Percentiles rank a stretch among this genome's conserved stretches.
Conservation (phyloP, 495 filamentous ascomycete species). For the Daldinia decipiens region DNA sequence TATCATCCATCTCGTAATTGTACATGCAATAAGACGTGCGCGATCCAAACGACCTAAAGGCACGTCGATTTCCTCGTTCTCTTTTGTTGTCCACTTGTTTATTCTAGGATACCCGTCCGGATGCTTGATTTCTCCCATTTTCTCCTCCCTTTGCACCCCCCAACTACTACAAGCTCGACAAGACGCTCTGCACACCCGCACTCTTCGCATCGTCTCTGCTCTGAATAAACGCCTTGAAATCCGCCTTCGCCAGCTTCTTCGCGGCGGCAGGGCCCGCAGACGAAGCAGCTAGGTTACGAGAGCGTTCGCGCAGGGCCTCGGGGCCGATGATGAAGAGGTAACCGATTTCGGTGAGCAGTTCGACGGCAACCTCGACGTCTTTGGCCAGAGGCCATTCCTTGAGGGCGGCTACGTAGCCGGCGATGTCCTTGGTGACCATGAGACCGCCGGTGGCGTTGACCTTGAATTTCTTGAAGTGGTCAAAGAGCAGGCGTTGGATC, state of each 20-base stretch:
- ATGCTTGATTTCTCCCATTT: neutral
- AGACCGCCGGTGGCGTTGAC: conserved; percentile 92
- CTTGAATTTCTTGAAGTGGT: conserved; percentile 92
- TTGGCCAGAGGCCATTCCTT: conserved; percentile 79
- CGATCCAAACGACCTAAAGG: conserved; percentile 27
- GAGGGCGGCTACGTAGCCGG: conserved; percentile 85
- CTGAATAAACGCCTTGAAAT: conserved; percentile 85
- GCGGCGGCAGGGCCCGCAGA: conserved; percentile 42
- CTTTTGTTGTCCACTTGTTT: neutral
- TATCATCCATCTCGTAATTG: conserved; percentile 35
- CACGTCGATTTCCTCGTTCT: conserved; percentile 2
- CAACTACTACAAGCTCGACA: conserved; percentile 65
- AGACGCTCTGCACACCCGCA: conserved; percentile 80
- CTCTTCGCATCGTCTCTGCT: conserved; percentile 83
- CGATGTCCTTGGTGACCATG: conserved; percentile 96
- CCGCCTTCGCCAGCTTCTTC: conserved; percentile 68
- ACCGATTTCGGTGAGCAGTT: conserved; percentile 92
- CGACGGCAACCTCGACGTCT: conserved; percentile 76
- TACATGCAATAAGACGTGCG: conserved; percentile 24
- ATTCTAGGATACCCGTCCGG: neutral
- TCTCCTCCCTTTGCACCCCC: too few relatives aligned
- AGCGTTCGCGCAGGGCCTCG: conserved; percentile 83
- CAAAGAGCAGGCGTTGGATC: conserved; percentile 78
- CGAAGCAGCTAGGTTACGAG: conserved; percentile 63
- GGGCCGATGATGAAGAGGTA: conserved; percentile 94